Conservation (phyloP, 768 basidiomycete genomes). For the Crassisporium funariophilum region DNA sequence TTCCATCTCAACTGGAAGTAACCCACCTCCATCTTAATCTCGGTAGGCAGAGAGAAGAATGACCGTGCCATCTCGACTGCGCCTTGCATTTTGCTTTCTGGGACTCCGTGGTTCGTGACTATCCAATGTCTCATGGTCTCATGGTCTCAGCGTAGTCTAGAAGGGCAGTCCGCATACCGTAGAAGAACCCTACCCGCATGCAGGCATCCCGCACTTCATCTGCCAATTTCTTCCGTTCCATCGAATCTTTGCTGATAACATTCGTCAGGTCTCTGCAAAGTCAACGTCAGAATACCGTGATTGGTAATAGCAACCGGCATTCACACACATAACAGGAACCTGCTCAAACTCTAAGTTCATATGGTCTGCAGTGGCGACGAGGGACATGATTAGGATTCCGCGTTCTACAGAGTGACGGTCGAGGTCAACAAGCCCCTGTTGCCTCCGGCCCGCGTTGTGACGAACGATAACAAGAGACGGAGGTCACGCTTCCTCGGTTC, state of each 20-base stretch:
- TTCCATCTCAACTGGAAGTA: not conserved
- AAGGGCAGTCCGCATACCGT: constrained; percentile 44
- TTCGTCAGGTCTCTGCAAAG: constrained; percentile 45
- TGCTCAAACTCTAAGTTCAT: constrained; percentile 31
- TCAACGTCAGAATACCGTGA: not conserved
- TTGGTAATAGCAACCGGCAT: not conserved
- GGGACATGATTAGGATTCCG: constrained; percentile 17
- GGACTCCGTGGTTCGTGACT: constrained; percentile 81
- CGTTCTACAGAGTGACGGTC: not conserved
- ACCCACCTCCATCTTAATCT: constrained; percentile 66
- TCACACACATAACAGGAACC: constrained; percentile 41
- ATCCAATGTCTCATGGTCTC: not conserved
- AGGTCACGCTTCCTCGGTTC: too few species aligned
- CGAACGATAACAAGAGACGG: too few species aligned
- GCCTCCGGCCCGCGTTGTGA: too few species aligned
- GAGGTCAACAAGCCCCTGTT: not conserved
- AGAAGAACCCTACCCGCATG: constrained; percentile 84
- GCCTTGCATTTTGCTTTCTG: constrained; percentile 46
- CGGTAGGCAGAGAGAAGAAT: constrained; percentile 69
- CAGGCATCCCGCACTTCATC: constrained; percentile 71
- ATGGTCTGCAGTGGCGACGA: constrained; percentile 21
- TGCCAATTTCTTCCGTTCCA: constrained; percentile 48
- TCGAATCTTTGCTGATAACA: constrained; percentile 38
- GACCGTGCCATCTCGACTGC: constrained; percentile 50
- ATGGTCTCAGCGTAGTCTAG: not conserved